Evolutionary conservation across 805 yeast genomes (phyloP).

Genomic region (Cyberlindnera maclurae): DNA sequence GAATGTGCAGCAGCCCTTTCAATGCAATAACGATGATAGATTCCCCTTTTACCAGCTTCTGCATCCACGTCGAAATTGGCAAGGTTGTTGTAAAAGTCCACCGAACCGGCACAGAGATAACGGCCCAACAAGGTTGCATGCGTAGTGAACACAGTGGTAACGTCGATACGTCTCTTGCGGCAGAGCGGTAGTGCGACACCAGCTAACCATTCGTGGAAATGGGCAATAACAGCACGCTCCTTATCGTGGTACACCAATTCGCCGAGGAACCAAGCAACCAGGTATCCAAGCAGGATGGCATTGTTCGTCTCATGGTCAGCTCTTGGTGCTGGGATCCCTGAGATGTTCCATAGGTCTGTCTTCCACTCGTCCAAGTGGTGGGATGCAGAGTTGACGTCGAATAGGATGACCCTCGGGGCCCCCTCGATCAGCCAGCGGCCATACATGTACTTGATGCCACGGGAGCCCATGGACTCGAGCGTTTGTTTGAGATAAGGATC

Average conservation of each 20-base stretch:
- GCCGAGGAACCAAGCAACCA: conserved; percentile 96
- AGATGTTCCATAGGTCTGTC: conserved; percentile 81
- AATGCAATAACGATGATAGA: conserved; percentile 93
- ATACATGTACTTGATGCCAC: conserved; percentile 79
- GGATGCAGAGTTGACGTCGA: conserved; percentile 74
- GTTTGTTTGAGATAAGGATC: conserved; percentile 52
- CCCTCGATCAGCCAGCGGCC: conserved; percentile 98
- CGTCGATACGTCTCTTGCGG: conserved; percentile 84
- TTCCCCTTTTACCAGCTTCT: conserved; percentile 97
- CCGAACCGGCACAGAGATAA: conserved; percentile 92
- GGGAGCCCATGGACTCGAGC: conserved; percentile 67
- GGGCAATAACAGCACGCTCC: conserved; percentile 85
- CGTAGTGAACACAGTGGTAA: conserved; percentile 92
- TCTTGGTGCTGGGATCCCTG: conserved; percentile 91
- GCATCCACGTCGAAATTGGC: conserved; percentile 90
- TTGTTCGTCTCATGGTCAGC: conserved; percentile 86
- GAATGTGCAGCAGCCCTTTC: conserved; percentile 95
- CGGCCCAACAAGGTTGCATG: conserved; percentile 96
- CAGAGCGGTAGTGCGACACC: conserved; percentile 93
- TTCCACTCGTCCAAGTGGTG: conserved; percentile 86
- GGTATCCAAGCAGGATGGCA: conserved; percentile 85
- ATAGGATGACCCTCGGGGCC: conserved; percentile 87
- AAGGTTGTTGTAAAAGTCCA: conserved; percentile 90
- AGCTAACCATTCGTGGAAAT: conserved; percentile 97
- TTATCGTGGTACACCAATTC: conserved; percentile 82